phyloP scores from a whole-genome alignment of 257 asterid species.

The Solanum bulbocastanum region DNA sequence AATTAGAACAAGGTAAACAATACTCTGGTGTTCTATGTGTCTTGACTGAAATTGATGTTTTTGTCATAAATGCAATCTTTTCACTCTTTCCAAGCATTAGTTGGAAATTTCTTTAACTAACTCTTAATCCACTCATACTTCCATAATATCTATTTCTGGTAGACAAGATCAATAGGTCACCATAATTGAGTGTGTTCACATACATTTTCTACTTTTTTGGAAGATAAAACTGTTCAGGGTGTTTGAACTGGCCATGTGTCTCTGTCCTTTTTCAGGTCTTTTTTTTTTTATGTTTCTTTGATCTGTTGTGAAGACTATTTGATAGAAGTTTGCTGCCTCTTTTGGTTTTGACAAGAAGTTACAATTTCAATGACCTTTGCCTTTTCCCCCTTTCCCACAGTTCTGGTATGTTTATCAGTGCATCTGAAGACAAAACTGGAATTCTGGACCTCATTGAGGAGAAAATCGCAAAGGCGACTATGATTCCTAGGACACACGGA shows the following conservation, averaged over 20 bases:
- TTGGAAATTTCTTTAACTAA: background rate
- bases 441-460: constrained; percentile 53
- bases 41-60: background rate
- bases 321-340: background rate
- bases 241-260: background rate
- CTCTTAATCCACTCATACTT: background rate
- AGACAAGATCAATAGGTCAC: background rate
- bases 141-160: background rate
- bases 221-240: background rate
- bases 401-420: constrained; percentile 80
- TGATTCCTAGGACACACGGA: constrained; percentile 67
- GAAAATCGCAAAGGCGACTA: constrained; percentile 75
- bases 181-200: background rate
- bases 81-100: background rate
- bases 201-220: background rate
- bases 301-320: background rate
- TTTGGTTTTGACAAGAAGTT: background rate
- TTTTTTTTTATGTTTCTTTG: background rate
- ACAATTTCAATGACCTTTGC: background rate
- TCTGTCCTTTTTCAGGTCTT: background rate
- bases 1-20: constrained; percentile 79
- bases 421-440: constrained; percentile 81
- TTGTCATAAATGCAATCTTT: background rate
- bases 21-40: background rate
- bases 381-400: constrained; percentile 13